Base-by-base conservation (phyloP, 352 stramenopile genomes). In the Pythium utonaiense region DNA sequence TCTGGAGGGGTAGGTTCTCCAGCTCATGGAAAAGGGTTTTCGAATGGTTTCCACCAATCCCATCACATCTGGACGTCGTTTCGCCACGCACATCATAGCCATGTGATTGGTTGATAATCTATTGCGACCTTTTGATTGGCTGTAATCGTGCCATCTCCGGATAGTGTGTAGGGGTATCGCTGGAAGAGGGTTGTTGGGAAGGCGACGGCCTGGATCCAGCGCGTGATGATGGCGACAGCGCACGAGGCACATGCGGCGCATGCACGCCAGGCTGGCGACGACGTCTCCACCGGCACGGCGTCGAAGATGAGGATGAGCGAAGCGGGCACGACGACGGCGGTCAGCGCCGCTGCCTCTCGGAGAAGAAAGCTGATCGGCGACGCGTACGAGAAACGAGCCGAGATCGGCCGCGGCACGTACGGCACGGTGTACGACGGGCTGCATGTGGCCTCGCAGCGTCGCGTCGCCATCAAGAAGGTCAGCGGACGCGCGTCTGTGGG, bases 351-450 rank as follows among this genome's bases (percentile, higher is more conserved):
- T 44, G 40, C 54, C 25, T 36, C 34, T 49, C 38, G 16, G 36
- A 33, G 55, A n/a, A 49, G 54, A 30, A 90, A 90, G 68, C 73
- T 68, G 45, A 72, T 90, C 38, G 84, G 82, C 50, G 67, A 66
- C 22, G 69, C 55, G 27, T 94, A 90, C 61, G 83, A 91, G 55
- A 73, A 86, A 58, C 78, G 78, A 47, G 66, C 67, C 54, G 84
- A 92, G 71, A 92, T 94, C 44, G 84, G 84, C 4, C 72, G 80
- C n/a, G 84, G 84, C 41, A 92, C 84, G 6, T 94, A 90, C 38
- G 84, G 84, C 8, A 88, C 71, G 10, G 84, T 94, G 49, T 92
- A 92, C 60, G 65, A 78, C 2, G 84, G 82, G 14, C 62, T 75
- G 27, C 78, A 89, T 52, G 47, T 56, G 34, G 30, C 14, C 17